phyloP scores from a whole-genome alignment of 2,329 filamentous ascomycete genomes.

The Ophiostoma pallidulum region DNA sequence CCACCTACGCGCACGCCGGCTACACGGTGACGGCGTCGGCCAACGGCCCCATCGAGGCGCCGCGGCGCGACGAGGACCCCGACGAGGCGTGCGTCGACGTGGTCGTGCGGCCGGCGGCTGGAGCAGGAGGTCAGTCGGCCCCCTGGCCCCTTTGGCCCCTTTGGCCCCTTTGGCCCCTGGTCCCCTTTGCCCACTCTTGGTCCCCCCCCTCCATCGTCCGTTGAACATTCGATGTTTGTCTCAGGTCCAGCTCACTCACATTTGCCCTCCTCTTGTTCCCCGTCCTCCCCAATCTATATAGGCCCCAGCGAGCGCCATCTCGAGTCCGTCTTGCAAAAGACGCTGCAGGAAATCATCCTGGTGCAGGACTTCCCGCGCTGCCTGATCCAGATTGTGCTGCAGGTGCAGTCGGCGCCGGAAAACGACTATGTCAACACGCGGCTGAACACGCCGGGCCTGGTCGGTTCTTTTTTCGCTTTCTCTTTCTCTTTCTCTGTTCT shows the following conservation, averaged over 20 bases:
- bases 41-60: slow-evolving; percentile 87
- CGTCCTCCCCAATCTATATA: too few relatives aligned
- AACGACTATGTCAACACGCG: slow-evolving; percentile 56
- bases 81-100: slow-evolving; percentile 89
- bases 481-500: not conserved
- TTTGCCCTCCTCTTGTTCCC: slow-evolving; percentile 20
- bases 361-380: slow-evolving; percentile 66
- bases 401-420: slow-evolving; percentile 60
- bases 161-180: too few relatives aligned
- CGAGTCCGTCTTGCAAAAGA: slow-evolving; percentile 63
- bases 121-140: slow-evolving; percentile 62
- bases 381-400: slow-evolving; percentile 73
- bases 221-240: slow-evolving; percentile 8
- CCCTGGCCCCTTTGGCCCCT: too few relatives aligned
- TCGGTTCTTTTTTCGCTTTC: slow-evolving; percentile 24
- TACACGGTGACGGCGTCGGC: slow-evolving; percentile 78
- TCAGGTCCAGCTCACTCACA: not conserved
- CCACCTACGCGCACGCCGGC: slow-evolving; percentile 63
- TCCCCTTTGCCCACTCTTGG: too few relatives aligned
- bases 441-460: slow-evolving; percentile 49
- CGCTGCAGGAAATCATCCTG: slow-evolving; percentile 64
- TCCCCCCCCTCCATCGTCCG: slow-evolving; percentile 3
- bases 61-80: slow-evolving; percentile 78
- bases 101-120: slow-evolving; percentile 74
- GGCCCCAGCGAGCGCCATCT: slow-evolving; percentile 72